Conservation (phyloP, 2,329 filamentous ascomycete species). For the Sporothrix euskadiensis region DNA sequence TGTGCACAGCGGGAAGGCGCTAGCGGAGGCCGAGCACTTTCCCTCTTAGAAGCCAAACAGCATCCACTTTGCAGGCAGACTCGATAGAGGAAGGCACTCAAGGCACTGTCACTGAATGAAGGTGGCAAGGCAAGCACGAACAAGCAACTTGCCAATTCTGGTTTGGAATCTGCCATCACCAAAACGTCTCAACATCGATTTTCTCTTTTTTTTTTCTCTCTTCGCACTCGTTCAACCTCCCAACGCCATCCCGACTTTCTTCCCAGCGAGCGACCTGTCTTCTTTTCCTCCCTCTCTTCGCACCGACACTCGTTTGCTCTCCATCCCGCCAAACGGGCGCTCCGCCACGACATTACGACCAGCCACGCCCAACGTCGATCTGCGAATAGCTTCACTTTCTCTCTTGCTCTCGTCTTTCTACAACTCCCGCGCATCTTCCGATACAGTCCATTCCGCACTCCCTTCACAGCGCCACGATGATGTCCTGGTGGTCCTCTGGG, state of each 20-base stretch:
- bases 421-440: background rate
- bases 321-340: background rate
- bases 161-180: constrained; percentile 22
- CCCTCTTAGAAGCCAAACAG: background rate
- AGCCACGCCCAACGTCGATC: background rate
- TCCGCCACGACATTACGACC: background rate
- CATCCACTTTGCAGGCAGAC: constrained; percentile 26
- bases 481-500: constrained; percentile 96
- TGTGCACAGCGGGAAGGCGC: constrained; percentile 19
- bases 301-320: background rate
- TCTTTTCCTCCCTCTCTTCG: background rate
- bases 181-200: background rate
- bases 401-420: too few species aligned
- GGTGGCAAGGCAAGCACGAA: constrained; percentile 24
- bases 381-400: constrained; percentile 13
- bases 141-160: constrained; percentile 1
- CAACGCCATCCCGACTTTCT: background rate
- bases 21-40: constrained; percentile 3
- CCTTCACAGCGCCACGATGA: constrained; percentile 52
- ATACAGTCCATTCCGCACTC: background rate
- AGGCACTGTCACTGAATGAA: background rate
- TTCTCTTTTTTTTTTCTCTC: background rate
- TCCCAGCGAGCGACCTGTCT: background rate
- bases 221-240: background rate
- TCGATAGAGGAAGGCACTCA: constrained; percentile 15